Base-by-base conservation (phyloP, 331 rosid genomes). In the Dryas integrifolia region DNA sequence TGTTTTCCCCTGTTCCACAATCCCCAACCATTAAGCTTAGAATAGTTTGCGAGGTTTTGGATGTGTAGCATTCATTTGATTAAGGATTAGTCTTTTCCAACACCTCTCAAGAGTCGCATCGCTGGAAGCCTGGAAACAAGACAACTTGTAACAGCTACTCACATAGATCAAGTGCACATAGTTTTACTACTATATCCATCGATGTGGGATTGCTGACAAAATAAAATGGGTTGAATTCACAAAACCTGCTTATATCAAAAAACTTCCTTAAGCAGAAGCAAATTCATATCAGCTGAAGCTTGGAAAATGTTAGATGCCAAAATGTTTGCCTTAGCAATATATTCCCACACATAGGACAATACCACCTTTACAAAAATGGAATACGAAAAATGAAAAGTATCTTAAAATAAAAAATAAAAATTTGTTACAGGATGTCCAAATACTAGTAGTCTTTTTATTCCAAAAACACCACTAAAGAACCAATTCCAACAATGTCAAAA, bases 401-500 rank as follows among this genome's bases (percentile, higher is more conserved):
- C 9, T 24, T 18, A 56, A 21, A 67, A 56, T 30, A 44, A 14
- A 70, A 14, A 1, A 0, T 40, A 26, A 18, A 49, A 45, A 45
- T 30, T 15, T 43, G 35, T 62, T 58, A 65, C 73, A 24, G 24
- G 26, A 77, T 62, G 40, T 56, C 53, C 40, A 70, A 56, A 72
- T 69, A 59, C 49, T 40, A 59, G 55, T 24, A 47, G 65, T 56
- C 61, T 73, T 40, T 24, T 39, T 73, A 69, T 69, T 58, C 48
- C 35, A 30, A 75, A 81, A 81, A 58, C 48, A 72, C 70, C 30
- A 24, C 62, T 58, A 50, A 74, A 18, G 55, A 40, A 44, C 76
- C 10, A 65, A 68, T 72, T 64, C 58, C 67, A 72, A 47, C 70
- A 69, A 69, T 41, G 14, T 65, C 14, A 61, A 77, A 74, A 69